Evolutionary conservation across 1,139 yeast genomes (phyloP).

Genomic region (Nakaseomyces kungkrabaensis): DNA sequence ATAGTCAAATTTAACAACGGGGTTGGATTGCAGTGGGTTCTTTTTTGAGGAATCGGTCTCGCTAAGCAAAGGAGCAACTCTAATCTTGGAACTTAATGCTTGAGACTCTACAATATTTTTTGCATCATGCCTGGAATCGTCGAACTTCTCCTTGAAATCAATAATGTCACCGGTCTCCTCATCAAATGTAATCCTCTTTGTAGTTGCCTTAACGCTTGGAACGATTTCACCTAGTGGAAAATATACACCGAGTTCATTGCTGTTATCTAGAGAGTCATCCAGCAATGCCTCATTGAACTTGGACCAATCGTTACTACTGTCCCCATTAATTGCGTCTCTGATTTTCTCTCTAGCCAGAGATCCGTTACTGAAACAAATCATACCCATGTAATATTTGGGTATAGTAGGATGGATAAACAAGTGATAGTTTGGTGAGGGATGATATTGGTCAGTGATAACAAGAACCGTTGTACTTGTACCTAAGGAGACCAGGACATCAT

Average conservation of each 20-base stretch:
- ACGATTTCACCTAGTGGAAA: constrained; percentile 86
- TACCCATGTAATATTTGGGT: constrained; percentile 74
- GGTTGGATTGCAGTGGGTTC: constrained; percentile 7
- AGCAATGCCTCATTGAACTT: constrained; percentile 48
- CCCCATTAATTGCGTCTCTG: constrained; percentile 48
- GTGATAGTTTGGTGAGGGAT: constrained; percentile 76
- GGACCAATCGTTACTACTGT: constrained; percentile 42
- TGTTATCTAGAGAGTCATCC: constrained; percentile 20
- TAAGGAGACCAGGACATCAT: constrained; percentile 70
- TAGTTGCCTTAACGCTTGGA: constrained; percentile 63
- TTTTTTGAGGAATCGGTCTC: constrained; percentile 11
- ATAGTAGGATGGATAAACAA: constrained; percentile 80
- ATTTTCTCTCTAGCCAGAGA: constrained; percentile 75
- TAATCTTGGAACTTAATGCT: constrained; percentile 69
- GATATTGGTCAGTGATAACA: constrained; percentile 65
- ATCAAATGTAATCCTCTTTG: constrained; percentile 39
- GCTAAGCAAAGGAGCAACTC: constrained; percentile 65
- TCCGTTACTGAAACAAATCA: constrained; percentile 92
- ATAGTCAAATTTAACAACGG: constrained; percentile 26
- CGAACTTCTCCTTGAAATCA: constrained; percentile 23
- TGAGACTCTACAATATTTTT: constrained; percentile 76
- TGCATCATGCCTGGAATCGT: constrained; percentile 53
- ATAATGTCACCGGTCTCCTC: constrained; percentile 24
- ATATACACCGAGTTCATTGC: constrained; percentile 59
- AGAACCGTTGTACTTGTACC: constrained; percentile 89